Percentiles rank a stretch among this genome's conserved stretches.
These are phyloP conservation scores for Coemansia sp. DNA, from an alignment of 192 early-diverging fungal genomes.

Conservation along the genomic window DNA sequence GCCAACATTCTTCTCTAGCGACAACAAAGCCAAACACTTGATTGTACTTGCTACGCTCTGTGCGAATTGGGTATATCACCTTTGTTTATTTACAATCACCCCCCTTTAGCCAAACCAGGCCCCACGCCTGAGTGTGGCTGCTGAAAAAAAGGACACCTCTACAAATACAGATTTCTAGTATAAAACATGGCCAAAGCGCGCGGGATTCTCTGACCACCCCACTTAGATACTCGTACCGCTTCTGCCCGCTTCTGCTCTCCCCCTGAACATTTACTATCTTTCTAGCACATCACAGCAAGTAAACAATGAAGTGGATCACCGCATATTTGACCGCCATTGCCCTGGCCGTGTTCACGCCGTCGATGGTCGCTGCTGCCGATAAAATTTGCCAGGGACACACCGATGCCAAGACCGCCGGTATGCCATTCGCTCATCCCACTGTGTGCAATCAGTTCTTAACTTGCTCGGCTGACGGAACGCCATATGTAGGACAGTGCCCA, in stretches of 20 bases:
- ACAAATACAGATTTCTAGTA: neutral
- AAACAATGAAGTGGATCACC: slow-evolving; percentile 1
- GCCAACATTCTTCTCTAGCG: neutral
- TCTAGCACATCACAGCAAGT: neutral
- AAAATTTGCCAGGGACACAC: slow-evolving; percentile 49
- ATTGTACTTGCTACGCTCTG: slow-evolving; percentile 3
- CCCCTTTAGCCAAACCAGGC: neutral
- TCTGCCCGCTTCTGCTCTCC: neutral
- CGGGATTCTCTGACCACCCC: neutral
- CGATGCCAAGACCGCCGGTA: slow-evolving; percentile 31
- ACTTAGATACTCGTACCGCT: neutral
- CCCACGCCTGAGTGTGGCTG: neutral
- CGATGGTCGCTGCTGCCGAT: slow-evolving; percentile 10
- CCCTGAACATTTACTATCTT: neutral
- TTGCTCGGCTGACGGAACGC: slow-evolving; percentile 31
- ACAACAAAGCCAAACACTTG: slow-evolving; percentile 8
- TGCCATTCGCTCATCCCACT: slow-evolving; percentile 43
- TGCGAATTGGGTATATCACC: neutral
- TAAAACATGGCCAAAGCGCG: neutral
- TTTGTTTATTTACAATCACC: slow-evolving; percentile 7
- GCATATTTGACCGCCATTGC: slow-evolving; percentile 4
- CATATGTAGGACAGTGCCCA: slow-evolving; percentile 40
- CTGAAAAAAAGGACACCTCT: neutral
- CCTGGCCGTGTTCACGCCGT: slow-evolving; percentile 1
- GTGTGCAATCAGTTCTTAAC: slow-evolving; percentile 37